Conservation (phyloP, 129 eudicot genomes). For the Cynara cardunculus region DNA sequence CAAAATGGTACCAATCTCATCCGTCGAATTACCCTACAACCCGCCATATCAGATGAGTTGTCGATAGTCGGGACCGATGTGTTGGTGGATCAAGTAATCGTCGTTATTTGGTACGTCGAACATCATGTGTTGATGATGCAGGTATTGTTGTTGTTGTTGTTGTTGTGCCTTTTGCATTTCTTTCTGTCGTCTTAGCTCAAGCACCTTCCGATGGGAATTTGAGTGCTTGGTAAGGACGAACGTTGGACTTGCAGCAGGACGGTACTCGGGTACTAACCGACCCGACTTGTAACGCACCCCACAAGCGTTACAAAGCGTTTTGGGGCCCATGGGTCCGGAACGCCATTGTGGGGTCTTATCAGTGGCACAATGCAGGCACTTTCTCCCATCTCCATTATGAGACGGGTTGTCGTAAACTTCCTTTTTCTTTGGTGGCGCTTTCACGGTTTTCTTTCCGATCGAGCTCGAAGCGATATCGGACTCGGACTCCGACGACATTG, state of each 20-base stretch:
- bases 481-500: slow-evolving; percentile 42
- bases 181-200: slow-evolving; percentile 83
- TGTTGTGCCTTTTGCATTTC: slow-evolving; percentile 42
- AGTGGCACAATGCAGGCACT: slow-evolving; percentile 82
- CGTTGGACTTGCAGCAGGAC: slow-evolving; percentile 95
- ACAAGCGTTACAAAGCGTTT: slow-evolving; percentile 88
- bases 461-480: slow-evolving; percentile 37
- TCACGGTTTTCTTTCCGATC: slow-evolving; percentile 26
- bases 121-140: slow-evolving; percentile 52
- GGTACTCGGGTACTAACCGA: slow-evolving; percentile 81
- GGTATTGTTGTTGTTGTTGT: slow-evolving; percentile 42
- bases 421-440: slow-evolving; percentile 38
- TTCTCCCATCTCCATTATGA: slow-evolving; percentile 50
- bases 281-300: slow-evolving; percentile 91
- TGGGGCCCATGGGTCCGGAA: slow-evolving; percentile 92
- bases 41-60: slow-evolving; percentile 39
- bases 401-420: slow-evolving; percentile 20
- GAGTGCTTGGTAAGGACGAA: slow-evolving; percentile 75
- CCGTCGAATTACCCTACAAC: background rate
- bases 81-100: slow-evolving; percentile 84
- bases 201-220: slow-evolving; percentile 82
- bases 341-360: slow-evolving; percentile 98
- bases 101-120: slow-evolving; percentile 58
- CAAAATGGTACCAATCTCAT: background rate
- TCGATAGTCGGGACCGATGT: slow-evolving; percentile 62